These are phyloP conservation scores for Rhytidiadelphus loreus DNA, from an alignment of 225 moss, liverwort and hornwort species.

Conservation along the genomic window DNA sequence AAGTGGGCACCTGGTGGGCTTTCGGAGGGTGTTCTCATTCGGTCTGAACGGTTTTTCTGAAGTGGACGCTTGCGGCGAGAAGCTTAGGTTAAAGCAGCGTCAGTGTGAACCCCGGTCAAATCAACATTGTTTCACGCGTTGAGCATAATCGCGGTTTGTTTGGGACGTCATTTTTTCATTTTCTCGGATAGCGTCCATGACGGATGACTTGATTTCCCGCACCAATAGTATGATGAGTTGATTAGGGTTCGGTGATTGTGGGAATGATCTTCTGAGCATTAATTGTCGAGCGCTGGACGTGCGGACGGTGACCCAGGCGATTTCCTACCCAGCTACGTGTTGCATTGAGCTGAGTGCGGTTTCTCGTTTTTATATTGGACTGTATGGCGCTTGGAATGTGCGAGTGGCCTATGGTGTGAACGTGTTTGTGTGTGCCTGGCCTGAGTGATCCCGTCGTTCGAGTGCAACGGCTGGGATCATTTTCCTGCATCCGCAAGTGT, in stretches of 20 bases:
- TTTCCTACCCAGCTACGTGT: neutral
- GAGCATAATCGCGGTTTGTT: neutral
- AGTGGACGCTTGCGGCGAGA: no score
- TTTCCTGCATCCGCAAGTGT: neutral
- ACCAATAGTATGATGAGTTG: neutral
- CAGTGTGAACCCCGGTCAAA: no score
- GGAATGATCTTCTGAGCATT: neutral
- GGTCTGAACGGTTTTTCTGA: neutral
- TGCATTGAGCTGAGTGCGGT: no score
- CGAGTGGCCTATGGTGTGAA: no score
- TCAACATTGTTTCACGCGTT: no score
- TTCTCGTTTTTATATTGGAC: neutral
- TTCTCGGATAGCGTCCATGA: neutral
- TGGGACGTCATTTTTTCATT: neutral
- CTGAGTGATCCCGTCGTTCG: neutral
- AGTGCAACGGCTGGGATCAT: no score
- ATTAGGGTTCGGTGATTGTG: neutral
- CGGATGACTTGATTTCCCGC: neutral
- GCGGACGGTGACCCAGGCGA: neutral
- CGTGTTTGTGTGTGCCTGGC: neutral
- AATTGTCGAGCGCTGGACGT: neutral
- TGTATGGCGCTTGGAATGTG: neutral
- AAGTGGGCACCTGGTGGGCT: neutral
- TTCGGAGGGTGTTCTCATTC: no score
- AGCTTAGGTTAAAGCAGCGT: neutral